Evolutionary conservation across 2,329 filamentous ascomycete genomes (phyloP), one percentile per base, ranked within the genome.

Genomic region (Rutstroemia sp.): DNA sequence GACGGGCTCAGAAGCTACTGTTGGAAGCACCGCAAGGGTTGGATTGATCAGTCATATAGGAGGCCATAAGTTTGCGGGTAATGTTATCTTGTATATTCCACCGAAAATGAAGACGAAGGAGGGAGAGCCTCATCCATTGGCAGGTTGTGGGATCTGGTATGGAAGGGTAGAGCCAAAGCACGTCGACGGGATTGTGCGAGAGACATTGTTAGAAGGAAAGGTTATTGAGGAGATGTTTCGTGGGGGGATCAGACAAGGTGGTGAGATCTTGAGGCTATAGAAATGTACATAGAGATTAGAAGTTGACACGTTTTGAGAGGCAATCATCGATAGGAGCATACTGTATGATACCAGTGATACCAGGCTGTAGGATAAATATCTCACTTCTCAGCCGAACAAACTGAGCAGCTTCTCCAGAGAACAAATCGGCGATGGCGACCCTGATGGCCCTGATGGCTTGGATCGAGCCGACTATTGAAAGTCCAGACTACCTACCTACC

Each of bases 41-140:
- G 89, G 82, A 0, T 66, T 86, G 54, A 87, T 92, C 55, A 89
- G 85, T 59, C 89, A 95, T 65, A 84, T 95, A 53, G 88, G 89
- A 1, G 89, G 89, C 0, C 89, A 95, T 71, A 92, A 91, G 69
- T 92, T 86, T 68, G 89, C 89, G 0, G 89, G 89, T 1, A 95
- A 95, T 69, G 81, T 92, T 38, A 90, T 94, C 48, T 72, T 94
- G 1, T 94, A 94, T 65, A 69, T 94, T 5, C 89, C 89, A 4
- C 86, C 84, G 0, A 67, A 66, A 0, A 58, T 75, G 60, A 74
- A 68, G 59, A 70, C 68, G 3, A 63, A 57, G 30, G 72, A 71
- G 4, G 78, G 75, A 4, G 61, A 71, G 59, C 60, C 63, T 9
- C 82, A 88, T 67, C 76, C 81, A 4, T 70, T 92, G 51, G 82